These are phyloP conservation scores for Sclerotinia minor DNA, from an alignment of 2,329 filamentous ascomycete genomes.

Conservation along the genomic window DNA sequence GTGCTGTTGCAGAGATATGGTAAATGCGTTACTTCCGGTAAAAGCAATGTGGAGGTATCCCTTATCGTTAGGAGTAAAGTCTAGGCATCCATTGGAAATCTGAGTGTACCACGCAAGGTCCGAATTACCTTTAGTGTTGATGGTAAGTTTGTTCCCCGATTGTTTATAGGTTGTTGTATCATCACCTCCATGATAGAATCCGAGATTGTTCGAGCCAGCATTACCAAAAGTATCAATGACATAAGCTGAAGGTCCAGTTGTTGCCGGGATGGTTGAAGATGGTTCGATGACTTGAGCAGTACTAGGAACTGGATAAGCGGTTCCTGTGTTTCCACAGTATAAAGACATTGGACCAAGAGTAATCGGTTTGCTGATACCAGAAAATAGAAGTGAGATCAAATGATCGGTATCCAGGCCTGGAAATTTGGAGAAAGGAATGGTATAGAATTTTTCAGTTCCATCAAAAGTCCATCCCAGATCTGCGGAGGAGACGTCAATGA, in stretches of 20 bases:
- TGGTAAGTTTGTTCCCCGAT: slow-evolving; percentile 52
- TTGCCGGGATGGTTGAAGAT: slow-evolving; percentile 52
- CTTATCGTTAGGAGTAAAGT: slow-evolving; percentile 54
- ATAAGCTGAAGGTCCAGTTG: slow-evolving; percentile 50
- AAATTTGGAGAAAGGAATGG: slow-evolving; percentile 56
- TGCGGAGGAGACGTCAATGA: slow-evolving; percentile 41
- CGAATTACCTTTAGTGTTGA: slow-evolving; percentile 56
- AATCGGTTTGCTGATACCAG: slow-evolving; percentile 48
- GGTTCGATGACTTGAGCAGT: slow-evolving; percentile 46
- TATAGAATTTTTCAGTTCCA: slow-evolving; percentile 60
- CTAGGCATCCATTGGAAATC: slow-evolving; percentile 55
- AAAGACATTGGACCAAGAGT: slow-evolving; percentile 58
- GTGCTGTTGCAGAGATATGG: slow-evolving; percentile 65
- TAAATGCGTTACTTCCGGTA: slow-evolving; percentile 62
- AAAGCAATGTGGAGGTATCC: slow-evolving; percentile 66
- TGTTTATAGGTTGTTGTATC: slow-evolving; percentile 57
- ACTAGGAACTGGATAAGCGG: slow-evolving; percentile 51
- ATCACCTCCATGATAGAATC: slow-evolving; percentile 66
- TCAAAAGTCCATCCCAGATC: slow-evolving; percentile 62
- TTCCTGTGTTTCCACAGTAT: slow-evolving; percentile 55
- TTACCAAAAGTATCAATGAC: slow-evolving; percentile 63
- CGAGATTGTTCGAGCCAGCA: slow-evolving; percentile 56
- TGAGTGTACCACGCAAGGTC: slow-evolving; percentile 64
- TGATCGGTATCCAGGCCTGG: slow-evolving; percentile 52
- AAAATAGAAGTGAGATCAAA: slow-evolving; percentile 54